These are phyloP conservation scores for Strobilomyces echinocephalus DNA, from an alignment of 768 basidiomycete species.

Conservation along the genomic window DNA sequence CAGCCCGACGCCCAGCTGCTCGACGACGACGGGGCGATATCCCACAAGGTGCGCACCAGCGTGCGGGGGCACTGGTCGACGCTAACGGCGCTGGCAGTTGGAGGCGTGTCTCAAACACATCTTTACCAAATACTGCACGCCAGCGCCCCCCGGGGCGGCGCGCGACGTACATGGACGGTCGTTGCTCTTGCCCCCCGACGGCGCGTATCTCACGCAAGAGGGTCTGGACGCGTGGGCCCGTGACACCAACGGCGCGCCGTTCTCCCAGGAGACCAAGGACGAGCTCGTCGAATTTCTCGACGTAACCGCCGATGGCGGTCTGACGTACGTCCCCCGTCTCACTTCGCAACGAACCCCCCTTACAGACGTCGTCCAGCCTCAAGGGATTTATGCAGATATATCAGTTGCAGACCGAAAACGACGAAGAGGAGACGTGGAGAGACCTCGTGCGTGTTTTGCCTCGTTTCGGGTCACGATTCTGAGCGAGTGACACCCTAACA, in stretches of 20 bases:
- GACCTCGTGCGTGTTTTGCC: constrained; percentile 53
- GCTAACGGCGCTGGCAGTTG: constrained; percentile 38
- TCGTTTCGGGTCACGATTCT: not conserved
- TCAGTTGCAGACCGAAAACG: constrained; percentile 79
- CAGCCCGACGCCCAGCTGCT: constrained; percentile 51
- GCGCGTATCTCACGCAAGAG: constrained; percentile 53
- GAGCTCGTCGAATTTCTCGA: constrained; percentile 75
- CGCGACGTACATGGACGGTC: constrained; percentile 20
- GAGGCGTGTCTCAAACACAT: constrained; percentile 70
- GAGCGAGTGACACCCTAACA: constrained; percentile 27
- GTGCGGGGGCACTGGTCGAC: not conserved
- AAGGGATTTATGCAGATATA: constrained; percentile 82
- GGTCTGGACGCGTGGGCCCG: constrained; percentile 72
- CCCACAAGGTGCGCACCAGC: constrained; percentile 46
- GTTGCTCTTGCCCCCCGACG: constrained; percentile 43
- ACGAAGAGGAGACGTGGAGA: constrained; percentile 81
- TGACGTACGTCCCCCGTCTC: constrained; percentile 53
- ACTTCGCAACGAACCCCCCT: not conserved
- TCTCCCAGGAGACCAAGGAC: constrained; percentile 70
- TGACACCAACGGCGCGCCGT: constrained; percentile 81
- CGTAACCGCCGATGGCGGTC: constrained; percentile 61
- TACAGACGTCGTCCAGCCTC: constrained; percentile 40
- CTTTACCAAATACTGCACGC: constrained; percentile 73
- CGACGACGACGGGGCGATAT: constrained; percentile 66
- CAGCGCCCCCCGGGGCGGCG: constrained; percentile 23